Percentiles rank a stretch among this genome's conserved stretches.
Evolutionary conservation across 1,139 yeast species (phyloP).

Genomic region (Blastobotrys malaysiensis): DNA sequence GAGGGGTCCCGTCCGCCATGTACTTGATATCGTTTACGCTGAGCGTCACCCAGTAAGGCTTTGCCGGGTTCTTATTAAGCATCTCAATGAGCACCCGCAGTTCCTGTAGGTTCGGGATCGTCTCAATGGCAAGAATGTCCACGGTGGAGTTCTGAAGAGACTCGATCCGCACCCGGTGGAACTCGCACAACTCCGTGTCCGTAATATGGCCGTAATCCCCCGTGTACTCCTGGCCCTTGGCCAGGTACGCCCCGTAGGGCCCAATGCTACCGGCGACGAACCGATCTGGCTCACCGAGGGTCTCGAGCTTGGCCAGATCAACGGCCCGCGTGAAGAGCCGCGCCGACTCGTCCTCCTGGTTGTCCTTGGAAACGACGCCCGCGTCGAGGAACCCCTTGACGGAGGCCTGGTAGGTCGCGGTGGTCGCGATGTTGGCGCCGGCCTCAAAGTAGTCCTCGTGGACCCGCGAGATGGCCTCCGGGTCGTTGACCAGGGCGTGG

Average conservation of each 20-base stretch:
- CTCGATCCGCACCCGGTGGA: conserved; percentile 46
- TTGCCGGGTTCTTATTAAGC: conserved; percentile 19
- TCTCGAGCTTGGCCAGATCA: conserved; percentile 32
- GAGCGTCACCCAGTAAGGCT: conserved; percentile 33
- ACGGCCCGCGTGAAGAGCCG: conserved; percentile 30
- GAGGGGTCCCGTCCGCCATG: conserved; percentile 41
- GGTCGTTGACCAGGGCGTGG: conserved; percentile 44
- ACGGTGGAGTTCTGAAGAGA: conserved; percentile 40
- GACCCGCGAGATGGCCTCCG: conserved; percentile 43
- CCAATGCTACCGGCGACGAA: conserved; percentile 59
- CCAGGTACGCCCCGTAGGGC: conserved; percentile 63
- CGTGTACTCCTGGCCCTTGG: conserved; percentile 64
- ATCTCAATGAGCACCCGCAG: conserved; percentile 35
- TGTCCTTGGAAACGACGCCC: conserved; percentile 27
- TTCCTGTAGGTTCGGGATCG: conserved; percentile 55
- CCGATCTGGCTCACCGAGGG: conserved; percentile 11
- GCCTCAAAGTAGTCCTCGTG: conserved; percentile 47
- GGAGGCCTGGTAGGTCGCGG: conserved; percentile 62
- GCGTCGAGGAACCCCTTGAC: conserved; percentile 34
- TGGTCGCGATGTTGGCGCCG: conserved; percentile 53
- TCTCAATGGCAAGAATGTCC: conserved; percentile 57
- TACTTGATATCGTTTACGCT: conserved; percentile 32
- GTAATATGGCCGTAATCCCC: conserved; percentile 46
- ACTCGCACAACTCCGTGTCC: conserved; percentile 35
- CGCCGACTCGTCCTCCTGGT: conserved; percentile 29